Conservation (phyloP, 1,284 basidiomycete species). For the Austroboletus niveus region DNA sequence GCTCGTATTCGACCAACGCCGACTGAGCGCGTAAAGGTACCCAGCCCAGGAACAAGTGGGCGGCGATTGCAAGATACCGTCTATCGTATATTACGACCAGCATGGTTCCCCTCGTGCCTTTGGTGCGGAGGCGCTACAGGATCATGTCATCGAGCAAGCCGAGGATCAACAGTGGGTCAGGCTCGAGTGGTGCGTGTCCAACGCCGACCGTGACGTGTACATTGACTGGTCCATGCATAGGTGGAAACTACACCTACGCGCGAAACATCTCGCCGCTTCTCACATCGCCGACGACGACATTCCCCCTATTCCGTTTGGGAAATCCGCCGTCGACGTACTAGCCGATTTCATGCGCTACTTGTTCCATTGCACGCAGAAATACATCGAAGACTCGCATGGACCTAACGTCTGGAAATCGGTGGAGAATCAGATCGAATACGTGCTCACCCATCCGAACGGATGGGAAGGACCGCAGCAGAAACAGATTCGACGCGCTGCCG, state of each 20-base stretch:
- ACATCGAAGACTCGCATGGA: conserved; percentile 51
- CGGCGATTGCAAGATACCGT: conserved; percentile 54
- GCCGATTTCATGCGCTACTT: conserved; percentile 55
- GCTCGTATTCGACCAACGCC: conserved; percentile 6
- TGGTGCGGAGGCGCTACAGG: conserved; percentile 52
- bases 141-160: conserved; percentile 39
- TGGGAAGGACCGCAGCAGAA: conserved; percentile 44
- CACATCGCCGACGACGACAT: conserved; percentile 33
- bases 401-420: conserved; percentile 37
- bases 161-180: conserved; percentile 48
- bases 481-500: conserved; percentile 39
- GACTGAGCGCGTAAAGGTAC: conserved; percentile 32
- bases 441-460: conserved; percentile 45
- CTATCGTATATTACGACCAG: conserved; percentile 52
- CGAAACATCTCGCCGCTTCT: conserved; percentile 31
- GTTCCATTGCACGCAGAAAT: conserved; percentile 42
- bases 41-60: conserved; percentile 42
- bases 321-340: conserved; percentile 46
- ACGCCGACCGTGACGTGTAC: too few relatives aligned
- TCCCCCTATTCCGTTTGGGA: conserved; percentile 47
- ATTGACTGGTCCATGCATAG: conserved; percentile 28
- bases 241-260: conserved; percentile 59
- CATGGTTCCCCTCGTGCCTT: conserved; percentile 44
- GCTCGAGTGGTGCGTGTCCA: conserved; percentile 45
- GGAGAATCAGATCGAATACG: conserved; percentile 32